Evolutionary conservation across 2,329 filamentous ascomycete species (phyloP).

Genomic region (Sporothrix pallida): DNA sequence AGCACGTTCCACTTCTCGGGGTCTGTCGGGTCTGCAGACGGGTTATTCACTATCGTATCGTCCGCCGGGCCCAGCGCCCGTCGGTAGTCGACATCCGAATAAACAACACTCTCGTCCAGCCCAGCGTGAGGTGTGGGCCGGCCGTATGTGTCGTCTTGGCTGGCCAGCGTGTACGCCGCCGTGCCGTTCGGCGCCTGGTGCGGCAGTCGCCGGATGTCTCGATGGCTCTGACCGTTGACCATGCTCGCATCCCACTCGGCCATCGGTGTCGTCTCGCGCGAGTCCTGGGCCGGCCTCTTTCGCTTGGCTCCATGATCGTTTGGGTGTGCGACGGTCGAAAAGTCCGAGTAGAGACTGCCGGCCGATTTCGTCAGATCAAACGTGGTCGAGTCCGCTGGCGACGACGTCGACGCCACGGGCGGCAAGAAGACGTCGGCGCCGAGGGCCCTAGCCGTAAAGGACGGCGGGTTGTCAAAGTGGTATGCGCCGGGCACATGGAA

Average conservation of each 20-base stretch:
- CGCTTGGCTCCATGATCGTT: constrained; percentile 48
- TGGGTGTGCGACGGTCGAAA: constrained; percentile 41
- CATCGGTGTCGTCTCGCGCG: constrained; percentile 46
- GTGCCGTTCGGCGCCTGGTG: neutral
- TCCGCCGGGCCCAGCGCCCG: constrained; percentile 57
- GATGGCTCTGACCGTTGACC: neutral
- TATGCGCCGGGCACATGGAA: constrained; percentile 46
- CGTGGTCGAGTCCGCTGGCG: constrained; percentile 38
- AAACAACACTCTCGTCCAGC: constrained; percentile 60
- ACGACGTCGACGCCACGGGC: constrained; percentile 38
- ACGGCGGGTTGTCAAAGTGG: constrained; percentile 40
- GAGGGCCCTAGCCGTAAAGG: constrained; percentile 39
- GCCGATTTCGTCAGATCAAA: constrained; percentile 47
- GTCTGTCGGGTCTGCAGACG: constrained; percentile 40
- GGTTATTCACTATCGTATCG: constrained; percentile 24
- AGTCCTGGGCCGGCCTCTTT: constrained; percentile 48
- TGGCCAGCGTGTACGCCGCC: constrained; percentile 58
- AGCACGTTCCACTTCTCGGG: constrained; percentile 52
- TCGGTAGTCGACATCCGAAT: constrained; percentile 63
- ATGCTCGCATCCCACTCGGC: constrained; percentile 43
- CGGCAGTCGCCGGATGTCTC: neutral
- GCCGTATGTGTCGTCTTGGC: constrained; percentile 54
- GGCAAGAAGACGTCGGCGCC: constrained; percentile 46
- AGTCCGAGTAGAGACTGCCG: constrained; percentile 49
- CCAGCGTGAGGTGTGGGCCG: constrained; percentile 36